Evolutionary conservation across 2,329 filamentous ascomycete species (phyloP), one percentile per base, ranked within the genome.

Genomic region (Calcarisporium arbuscula): DNA sequence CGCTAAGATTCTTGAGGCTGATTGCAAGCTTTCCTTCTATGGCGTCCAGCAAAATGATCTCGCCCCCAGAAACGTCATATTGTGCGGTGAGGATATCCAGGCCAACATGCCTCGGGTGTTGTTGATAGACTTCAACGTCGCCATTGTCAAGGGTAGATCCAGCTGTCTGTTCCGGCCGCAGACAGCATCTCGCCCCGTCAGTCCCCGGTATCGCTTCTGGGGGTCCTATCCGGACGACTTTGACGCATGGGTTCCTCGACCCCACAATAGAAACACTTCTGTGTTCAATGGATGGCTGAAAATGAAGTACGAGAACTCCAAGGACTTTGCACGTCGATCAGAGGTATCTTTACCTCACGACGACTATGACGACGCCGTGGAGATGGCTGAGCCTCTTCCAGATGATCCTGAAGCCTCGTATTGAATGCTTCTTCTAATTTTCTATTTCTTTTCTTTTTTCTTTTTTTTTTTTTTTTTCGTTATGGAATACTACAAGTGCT

Each of bases 251-350:
- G 27, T 35, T 12, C 34, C 34, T 4, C 11, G 25, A 25, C 27
- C 34, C 17, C 27, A 35, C 19, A 14, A 28, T 23, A 18, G 14
- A 4, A 7, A 19, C 9, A 2, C 5, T 2, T 12, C 10, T 12
- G 26, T 10, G 5, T 35, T 30, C 26, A 30, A 30, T 12, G 34
- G 34, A 6, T 35, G 34, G 34, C 16, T 35, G 27, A 35, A 35
- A 16, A 35, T 9, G 16, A 26, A 17, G 7, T 35, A 19, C 26
- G 34, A 21, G 19, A 20, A 35, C 22, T 17, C 27, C 23, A 11
- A 14, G 8, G 27, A 35, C 14, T 35, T 35, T 21, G 17, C 34
- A 18, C n/a, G 19, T 25, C 26, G 19, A 5, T 16, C 11, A 22
- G 21, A 29, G 5, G 15, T 10, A 6, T 18, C 19, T 19, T 12